These are phyloP conservation scores for Physocladia obscura DNA, from an alignment of 192 early-diverging fungal species.

Conservation along the genomic window DNA sequence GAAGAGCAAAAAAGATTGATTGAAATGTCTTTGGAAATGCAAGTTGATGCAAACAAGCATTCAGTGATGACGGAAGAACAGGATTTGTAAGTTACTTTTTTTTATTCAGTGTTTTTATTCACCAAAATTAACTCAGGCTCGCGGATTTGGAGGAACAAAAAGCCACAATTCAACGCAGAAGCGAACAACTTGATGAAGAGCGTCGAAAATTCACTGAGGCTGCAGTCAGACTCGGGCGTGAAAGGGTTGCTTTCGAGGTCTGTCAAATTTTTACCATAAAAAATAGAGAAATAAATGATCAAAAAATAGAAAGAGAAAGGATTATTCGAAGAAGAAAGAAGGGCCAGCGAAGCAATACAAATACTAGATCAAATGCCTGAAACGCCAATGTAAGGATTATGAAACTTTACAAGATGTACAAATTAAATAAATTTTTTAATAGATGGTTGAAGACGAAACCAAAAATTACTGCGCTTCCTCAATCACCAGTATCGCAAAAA, in stretches of 20 bases:
- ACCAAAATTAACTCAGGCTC: neutral
- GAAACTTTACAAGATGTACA: too few species aligned
- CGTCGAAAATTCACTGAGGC: constrained; percentile 68
- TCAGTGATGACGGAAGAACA: neutral
- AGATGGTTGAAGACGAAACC: neutral
- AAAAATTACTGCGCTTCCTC: neutral
- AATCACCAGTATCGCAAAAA: neutral
- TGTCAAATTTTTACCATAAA: too few species aligned
- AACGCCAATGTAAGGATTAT: constrained; percentile 4
- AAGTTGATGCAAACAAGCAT: neutral
- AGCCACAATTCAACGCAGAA: constrained; percentile 46
- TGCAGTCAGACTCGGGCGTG: constrained; percentile 68
- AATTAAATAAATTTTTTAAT: too few species aligned
- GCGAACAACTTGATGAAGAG: constrained; percentile 58
- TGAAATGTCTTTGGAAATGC: constrained; percentile 32
- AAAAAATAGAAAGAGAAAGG: constrained; percentile 9
- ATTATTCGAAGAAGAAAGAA: constrained; percentile 15
- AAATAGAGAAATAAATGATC: too few species aligned
- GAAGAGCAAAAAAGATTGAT: constrained; percentile 41
- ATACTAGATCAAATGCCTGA: constrained; percentile 19
- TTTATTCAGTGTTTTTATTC: neutral
- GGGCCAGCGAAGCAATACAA: neutral
- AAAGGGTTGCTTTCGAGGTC: constrained; percentile 53
- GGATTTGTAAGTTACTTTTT: neutral
- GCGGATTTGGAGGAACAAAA: constrained; percentile 21